Base-by-base conservation (phyloP, 1,284 basidiomycete species). In the Violaceomyces palustris region DNA sequence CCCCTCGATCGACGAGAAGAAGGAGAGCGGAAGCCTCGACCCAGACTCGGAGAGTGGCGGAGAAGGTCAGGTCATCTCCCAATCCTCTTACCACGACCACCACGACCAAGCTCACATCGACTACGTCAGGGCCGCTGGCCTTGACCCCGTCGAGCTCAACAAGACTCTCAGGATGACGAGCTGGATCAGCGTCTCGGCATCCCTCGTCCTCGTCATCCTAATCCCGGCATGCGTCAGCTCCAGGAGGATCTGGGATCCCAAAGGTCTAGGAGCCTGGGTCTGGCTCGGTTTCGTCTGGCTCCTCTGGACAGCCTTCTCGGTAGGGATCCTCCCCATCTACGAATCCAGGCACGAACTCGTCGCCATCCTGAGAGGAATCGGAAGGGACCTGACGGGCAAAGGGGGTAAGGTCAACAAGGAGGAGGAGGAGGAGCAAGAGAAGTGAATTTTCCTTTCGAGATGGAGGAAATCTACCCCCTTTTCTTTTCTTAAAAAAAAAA, bases 251-350 rank as follows among this genome's bases (percentile, higher is more conserved):
- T 72, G 64, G 61, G 45, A 57, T 26, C 31, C 57, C 6, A 55
- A 54, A 1, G 69, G 69, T 7, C 38, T 72, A n/a, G 57, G 53
- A 0, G 69, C 63, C 2, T 72, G 68, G 57, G 52, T 67, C 22
- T 61, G 60, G 46, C 39, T 74, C 42, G 86, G 86, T 1, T 84
- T 93, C 57, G 76, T 84, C 28, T 91, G 88, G 88, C 79, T 86
- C 9, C 87, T 91, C 71, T 78, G 79, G 50, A 79, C 83, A 2
- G 14, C 79, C 4, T 19, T 58, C 4, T 78, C 81, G 14, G 86
- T 90, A 21, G 86, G 90, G 10, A 35, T 91, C n/a, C 86, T 86
- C 66, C 89, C 89, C 15, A 74, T 90, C 3, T 90, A 79, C 75
- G 90, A 94, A 77, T 88, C 86, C 50, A 77, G 87, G 34, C 75